Base-by-base conservation (phyloP, 192 early-diverging fungal genomes). In the Dimargaris cristalligena region DNA sequence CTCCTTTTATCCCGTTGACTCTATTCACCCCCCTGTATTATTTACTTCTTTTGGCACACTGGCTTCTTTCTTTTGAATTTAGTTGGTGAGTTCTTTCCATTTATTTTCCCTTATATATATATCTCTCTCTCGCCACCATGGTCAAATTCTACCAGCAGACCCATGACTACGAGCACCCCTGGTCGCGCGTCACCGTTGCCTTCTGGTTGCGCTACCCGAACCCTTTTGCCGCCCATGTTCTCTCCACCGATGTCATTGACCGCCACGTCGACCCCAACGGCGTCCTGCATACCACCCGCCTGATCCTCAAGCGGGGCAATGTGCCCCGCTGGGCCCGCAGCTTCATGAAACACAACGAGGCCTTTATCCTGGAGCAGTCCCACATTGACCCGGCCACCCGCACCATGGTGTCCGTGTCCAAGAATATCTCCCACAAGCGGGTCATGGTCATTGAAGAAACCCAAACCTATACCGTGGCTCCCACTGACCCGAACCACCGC, bases 141-240 rank as follows among this genome's bases (percentile, higher is more conserved):
- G 85, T 87, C 65, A 87, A 86, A 58, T 85, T 91, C 60, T 91
- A 80, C 65, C 81, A 89, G 47, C 83, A 85, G 44, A 82, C 77
- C n/a, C 80, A 78, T 59, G 72, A 76, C 23, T 91, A 83, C 62
- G 82, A 89, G 23, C 72, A 84, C 62, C 77, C 83, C 41, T 92
- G 89, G 89, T 74, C 77, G 34, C 83, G 78, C 57, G 89, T 97
- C 52, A 89, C 92, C 11, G 79, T 78, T 58, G 92, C 92, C 23
- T 88, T 96, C 59, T 92, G 85, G 80, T 70, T 87, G 64, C 86
- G 94, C 46, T 99, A 99, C 74, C 96, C 96, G 48, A 99, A 99
- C 68, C 96, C 96, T 28, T 94, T 90, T 71, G 88, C 96, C 3
- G 78, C 82, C 9, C 96, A 99, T 72, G 96, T 99, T 20, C 70